Percentiles rank a stretch among this genome's conserved stretches.
phyloP scores from a whole-genome alignment of 805 yeast genomes.

The Suhomyces canberraensis region DNA sequence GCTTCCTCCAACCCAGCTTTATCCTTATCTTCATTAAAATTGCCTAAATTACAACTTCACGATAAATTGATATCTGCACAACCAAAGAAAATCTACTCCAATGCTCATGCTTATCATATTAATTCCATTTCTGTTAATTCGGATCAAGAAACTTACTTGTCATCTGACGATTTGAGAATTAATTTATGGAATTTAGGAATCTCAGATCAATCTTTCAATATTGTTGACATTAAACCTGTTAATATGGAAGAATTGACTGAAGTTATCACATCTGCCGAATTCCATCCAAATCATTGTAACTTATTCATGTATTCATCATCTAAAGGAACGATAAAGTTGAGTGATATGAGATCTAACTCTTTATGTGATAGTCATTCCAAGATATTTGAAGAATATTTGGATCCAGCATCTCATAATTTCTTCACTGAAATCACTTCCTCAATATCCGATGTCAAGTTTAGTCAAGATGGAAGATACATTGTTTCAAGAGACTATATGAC shows the following conservation, averaged over 20 bases:
- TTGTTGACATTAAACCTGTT: constrained; percentile 95
- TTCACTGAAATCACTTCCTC: constrained; percentile 96
- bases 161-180: constrained; percentile 91
- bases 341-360: constrained; percentile 95
- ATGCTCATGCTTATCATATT: constrained; percentile 98
- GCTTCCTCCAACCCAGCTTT: constrained; percentile 13
- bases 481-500: constrained; percentile 98
- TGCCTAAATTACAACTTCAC: constrained; percentile 89
- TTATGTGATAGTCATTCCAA: constrained; percentile 87
- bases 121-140: constrained; percentile 92
- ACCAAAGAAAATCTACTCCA: constrained; percentile 85
- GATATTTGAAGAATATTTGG: constrained; percentile 88
- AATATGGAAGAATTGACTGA: constrained; percentile 99
- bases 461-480: constrained; percentile 88
- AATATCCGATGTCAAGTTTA: constrained; percentile 89
- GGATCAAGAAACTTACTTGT: constrained; percentile 92
- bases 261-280: constrained; percentile 94
- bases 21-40: constrained; percentile 48
- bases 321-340: constrained; percentile 91
- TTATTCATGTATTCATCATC: constrained; percentile 92
- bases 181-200: constrained; percentile 94
- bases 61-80: constrained; percentile 94
- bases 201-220: constrained; percentile 93
- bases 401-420: constrained; percentile 89
- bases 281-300: constrained; percentile 91